Evolutionary conservation across 1,139 yeast species (phyloP), one percentile per base, ranked within the genome.

Genomic region (Lodderomyces parapsilosis): DNA sequence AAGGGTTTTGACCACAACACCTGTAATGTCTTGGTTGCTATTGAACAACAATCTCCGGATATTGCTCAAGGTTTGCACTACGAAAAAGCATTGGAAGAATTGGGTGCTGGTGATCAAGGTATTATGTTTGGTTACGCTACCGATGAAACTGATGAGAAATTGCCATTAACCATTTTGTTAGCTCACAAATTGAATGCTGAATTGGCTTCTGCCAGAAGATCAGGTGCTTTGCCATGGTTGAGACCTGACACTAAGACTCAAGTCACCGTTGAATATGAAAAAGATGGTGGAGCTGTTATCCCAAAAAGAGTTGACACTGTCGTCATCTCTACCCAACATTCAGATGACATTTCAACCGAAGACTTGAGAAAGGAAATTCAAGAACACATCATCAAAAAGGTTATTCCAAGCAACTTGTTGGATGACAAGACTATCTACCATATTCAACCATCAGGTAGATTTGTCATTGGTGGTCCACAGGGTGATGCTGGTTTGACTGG

Each of bases 91-190:
- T 79, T 93, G 57, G 99, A 93, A 78, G 95, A 93, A 49, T 83
- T 93, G 65, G 99, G 99, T 71, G 99, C 99, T 55, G 99, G 99
- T 84, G 99, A 93, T 78, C 99, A 93, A 77, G 98, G 99, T 83
- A 93, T 93, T 69, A 93, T 93, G 99, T 93, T 93, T 67, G 99
- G 99, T 72, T 93, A 93, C 74, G 99, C 99, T 59, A 85, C 99
- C 53, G 97, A 93, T 65, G 99, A 93, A 79, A 90, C 99, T 60
- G 96, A 91, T 66, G 98, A 93, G 78, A 85, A 88, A 68, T 79
- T 93, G 63, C 99, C 99, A 59, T 83, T 93, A 74, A 94, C 99
- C 57, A 81, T 94, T 52, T 75, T 94, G 59, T 83, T 94, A 63
- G 84, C 98, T 46, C 99, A 93, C 80, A 88, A 89, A 76, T 84